These are phyloP conservation scores for Candida patagonica DNA, from an alignment of 805 yeast species.

Conservation along the genomic window DNA sequence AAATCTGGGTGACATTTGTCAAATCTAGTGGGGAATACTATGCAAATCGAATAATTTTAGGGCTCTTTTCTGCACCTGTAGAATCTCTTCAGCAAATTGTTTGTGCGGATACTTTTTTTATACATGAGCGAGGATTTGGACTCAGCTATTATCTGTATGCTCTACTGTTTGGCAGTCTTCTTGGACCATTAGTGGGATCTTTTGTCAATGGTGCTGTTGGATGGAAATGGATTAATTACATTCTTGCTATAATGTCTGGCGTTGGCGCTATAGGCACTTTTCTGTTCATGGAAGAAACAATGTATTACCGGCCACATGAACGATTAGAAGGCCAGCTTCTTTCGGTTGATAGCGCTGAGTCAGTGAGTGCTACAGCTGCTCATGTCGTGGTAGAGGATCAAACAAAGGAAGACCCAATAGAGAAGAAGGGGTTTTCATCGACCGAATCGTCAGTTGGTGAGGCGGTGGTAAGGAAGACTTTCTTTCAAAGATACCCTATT, in stretches of 20 bases:
- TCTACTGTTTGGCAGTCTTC: slow-evolving; percentile 65
- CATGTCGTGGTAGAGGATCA: too few relatives aligned
- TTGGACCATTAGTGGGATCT: slow-evolving; percentile 77
- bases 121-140: slow-evolving; percentile 65
- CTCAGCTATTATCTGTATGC: slow-evolving; percentile 68
- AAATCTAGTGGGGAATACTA: slow-evolving; percentile 31
- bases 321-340: too few relatives aligned
- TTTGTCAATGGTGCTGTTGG: slow-evolving; percentile 48
- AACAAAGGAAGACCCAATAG: too few relatives aligned
- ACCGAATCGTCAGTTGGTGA: slow-evolving; percentile 3
- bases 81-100: slow-evolving; percentile 63
- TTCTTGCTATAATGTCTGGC: slow-evolving; percentile 56
- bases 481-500: slow-evolving; percentile 2
- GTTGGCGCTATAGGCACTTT: slow-evolving; percentile 44
- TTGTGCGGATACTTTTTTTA: slow-evolving; percentile 63
- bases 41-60: slow-evolving; percentile 33
- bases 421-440: neutral
- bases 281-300: slow-evolving; percentile 63
- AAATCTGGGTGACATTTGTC: slow-evolving; percentile 36
- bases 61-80: slow-evolving; percentile 62
- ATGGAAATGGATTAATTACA: slow-evolving; percentile 77
- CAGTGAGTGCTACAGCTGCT: too few relatives aligned
- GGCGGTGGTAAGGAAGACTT: slow-evolving; percentile 5
- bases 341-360: slow-evolving; percentile 5
- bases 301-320: slow-evolving; percentile 35